Evolutionary conservation across 768 basidiomycete genomes (phyloP).

Genomic region (Leccinum sublutescens): DNA sequence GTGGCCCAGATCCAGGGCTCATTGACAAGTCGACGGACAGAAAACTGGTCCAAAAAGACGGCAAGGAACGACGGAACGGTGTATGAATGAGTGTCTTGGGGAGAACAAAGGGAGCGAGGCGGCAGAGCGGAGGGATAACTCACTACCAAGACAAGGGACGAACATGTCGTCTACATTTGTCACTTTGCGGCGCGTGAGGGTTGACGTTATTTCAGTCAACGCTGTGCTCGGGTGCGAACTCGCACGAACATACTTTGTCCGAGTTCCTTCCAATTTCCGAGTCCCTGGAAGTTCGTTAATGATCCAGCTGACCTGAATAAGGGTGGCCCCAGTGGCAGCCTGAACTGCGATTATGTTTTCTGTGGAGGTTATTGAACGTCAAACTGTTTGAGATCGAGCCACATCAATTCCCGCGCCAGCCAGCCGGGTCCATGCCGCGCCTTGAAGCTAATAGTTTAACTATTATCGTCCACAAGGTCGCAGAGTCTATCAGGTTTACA

Average conservation of each 20-base stretch:
- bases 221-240: background rate
- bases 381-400: background rate
- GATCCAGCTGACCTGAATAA: background rate
- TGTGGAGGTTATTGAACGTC: background rate
- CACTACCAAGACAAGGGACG: slow-evolving; percentile 12
- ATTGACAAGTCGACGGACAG: slow-evolving; percentile 8
- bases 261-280: background rate
- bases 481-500: background rate
- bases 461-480: background rate
- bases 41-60: background rate
- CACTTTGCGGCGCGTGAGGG: slow-evolving; percentile 1
- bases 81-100: background rate
- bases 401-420: background rate
- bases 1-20: background rate
- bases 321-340: background rate
- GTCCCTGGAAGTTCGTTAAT: background rate
- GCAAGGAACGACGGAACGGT: background rate
- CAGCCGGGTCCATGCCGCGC: background rate
- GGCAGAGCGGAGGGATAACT: slow-evolving; percentile 9
- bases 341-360: background rate
- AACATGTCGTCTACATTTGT: slow-evolving; percentile 2
- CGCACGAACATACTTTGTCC: background rate
- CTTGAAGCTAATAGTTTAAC: background rate
- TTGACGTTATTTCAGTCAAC: slow-evolving; percentile 17
- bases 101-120: background rate